A percentile compares a stretch with the other conserved stretches of the same genome.
Evolutionary conservation across 352 stramenopile genomes (phyloP).

Genomic region (Thalassiosira mediterranea): DNA sequence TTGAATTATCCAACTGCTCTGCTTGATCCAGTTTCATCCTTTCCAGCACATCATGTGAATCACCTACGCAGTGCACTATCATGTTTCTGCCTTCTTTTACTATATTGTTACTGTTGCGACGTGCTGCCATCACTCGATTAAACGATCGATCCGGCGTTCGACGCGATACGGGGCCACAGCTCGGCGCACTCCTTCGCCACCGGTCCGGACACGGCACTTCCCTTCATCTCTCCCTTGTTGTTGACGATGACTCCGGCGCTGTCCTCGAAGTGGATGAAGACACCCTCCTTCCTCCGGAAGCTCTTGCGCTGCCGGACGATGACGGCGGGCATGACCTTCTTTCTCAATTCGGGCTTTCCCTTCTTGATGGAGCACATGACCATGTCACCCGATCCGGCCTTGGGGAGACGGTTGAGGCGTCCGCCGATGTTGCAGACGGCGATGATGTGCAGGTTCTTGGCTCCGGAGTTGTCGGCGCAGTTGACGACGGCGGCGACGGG

Average conservation of each 20-base stretch:
- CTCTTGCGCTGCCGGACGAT: constrained; percentile 99
- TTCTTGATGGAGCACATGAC: constrained; percentile 99
- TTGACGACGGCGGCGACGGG: constrained; percentile 98
- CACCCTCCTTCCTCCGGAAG: constrained; percentile 98
- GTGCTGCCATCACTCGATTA: too few relatives aligned
- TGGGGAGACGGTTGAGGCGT: constrained; percentile 98
- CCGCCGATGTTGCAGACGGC: constrained; percentile 99
- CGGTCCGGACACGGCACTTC: constrained; percentile 97
- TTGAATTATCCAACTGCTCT: too few relatives aligned
- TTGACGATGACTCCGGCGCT: constrained; percentile 99
- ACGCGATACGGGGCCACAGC: constrained; percentile 99
- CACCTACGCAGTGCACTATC: too few relatives aligned
- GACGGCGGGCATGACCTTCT: constrained; percentile 99
- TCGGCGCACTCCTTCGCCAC: constrained; percentile 99
- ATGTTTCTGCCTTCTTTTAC: too few relatives aligned
- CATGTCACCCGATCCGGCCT: constrained; percentile 98
- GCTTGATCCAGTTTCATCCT: too few relatives aligned
- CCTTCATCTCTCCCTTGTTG: constrained; percentile 99
- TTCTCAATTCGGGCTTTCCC: constrained; percentile 99
- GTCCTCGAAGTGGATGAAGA: constrained; percentile 99
- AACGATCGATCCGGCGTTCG: constrained; percentile 98
- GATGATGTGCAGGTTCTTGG: constrained; percentile 99
- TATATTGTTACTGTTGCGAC: too few relatives aligned
- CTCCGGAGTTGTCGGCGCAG: constrained; percentile 99
- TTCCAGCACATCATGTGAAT: too few relatives aligned